Evolutionary conservation across 306 rosid species (phyloP), one percentile per base, ranked within the genome.

Genomic region (Ormosia emarginata): DNA sequence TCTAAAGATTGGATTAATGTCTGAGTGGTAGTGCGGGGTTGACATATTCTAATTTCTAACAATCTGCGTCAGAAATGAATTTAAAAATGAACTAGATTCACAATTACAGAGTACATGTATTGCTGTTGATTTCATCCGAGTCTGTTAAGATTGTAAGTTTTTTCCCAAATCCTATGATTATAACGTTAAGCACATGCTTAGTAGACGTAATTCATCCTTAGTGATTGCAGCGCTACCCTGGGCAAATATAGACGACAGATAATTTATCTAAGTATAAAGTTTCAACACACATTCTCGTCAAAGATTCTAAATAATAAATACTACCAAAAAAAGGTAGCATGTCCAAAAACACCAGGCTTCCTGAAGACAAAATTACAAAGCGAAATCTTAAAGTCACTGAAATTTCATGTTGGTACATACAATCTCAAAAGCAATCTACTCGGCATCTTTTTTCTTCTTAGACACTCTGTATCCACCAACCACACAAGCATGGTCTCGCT

Each of bases 401-500:
- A 39, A 57, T 46, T 4, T 4, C 39, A 55, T 24, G 55, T 2
- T 30, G n/a, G 40, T 37, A 41, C 75, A 80, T 15, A 30, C 49
- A 40, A 7, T 10, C 1, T 29, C 2, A 2, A 33, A 72, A 0
- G 49, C 29, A 56, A n/a, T 7, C 32, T 87, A 82, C 14, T 76
- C 67, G 0, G 57, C 78, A 44, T 82, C 91, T 44, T 87, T 87
- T 30, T 87, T 87, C 88, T 95, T 95, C 94, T 92, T 92, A 1
- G 91, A 82, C 52, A 89, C 3, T 44, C 97, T 90, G 80, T 95
- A 93, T 3, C 85, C 85, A 33, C 99, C 99, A 24, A 92, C 93
- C 0, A 95, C 99, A 69, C 98, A 95, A 65, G 99, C 99, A 77
- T 93, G 99, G 80, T 96, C 98, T 8, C 98, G 84, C 86, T 96